These are phyloP conservation scores for Phialophora expanda DNA, from an alignment of 2,329 filamentous ascomycete genomes.

Conservation along the genomic window DNA sequence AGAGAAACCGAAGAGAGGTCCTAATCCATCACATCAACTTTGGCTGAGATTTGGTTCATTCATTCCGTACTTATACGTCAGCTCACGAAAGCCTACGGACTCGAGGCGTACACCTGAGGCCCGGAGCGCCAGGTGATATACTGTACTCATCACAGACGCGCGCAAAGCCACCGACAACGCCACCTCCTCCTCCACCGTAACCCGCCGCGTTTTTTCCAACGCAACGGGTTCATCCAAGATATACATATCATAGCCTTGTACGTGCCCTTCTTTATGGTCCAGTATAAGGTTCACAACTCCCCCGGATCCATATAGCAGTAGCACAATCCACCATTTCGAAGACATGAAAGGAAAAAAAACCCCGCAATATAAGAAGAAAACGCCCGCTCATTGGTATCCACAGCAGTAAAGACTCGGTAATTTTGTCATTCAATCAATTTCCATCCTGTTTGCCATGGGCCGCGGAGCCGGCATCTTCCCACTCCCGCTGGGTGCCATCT, in stretches of 20 bases:
- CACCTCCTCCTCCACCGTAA: background rate
- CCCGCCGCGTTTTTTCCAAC: background rate
- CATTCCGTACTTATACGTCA: background rate
- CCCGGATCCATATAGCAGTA: background rate
- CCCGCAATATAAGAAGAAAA: background rate
- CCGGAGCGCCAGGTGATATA: background rate
- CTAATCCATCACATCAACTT: background rate
- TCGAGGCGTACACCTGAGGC: too few species aligned
- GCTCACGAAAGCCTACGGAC: too few species aligned
- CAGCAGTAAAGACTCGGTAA: conserved; percentile 6
- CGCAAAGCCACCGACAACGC: background rate
- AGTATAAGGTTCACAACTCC: background rate
- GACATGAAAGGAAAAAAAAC: background rate
- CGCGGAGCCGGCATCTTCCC: conserved; percentile 27
- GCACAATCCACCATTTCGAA: background rate
- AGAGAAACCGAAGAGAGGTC: too few species aligned
- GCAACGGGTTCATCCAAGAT: background rate
- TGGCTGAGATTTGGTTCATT: background rate
- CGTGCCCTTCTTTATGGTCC: background rate
- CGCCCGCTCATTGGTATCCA: conserved; percentile 6
- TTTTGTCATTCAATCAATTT: conserved; percentile 33
- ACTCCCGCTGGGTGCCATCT: conserved; percentile 25
- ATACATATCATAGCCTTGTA: background rate
- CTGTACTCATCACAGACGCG: background rate
- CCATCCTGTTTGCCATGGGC: conserved; percentile 32